Base-by-base conservation (phyloP, 257 asterid genomes). In the Przewalskia tangutica region DNA sequence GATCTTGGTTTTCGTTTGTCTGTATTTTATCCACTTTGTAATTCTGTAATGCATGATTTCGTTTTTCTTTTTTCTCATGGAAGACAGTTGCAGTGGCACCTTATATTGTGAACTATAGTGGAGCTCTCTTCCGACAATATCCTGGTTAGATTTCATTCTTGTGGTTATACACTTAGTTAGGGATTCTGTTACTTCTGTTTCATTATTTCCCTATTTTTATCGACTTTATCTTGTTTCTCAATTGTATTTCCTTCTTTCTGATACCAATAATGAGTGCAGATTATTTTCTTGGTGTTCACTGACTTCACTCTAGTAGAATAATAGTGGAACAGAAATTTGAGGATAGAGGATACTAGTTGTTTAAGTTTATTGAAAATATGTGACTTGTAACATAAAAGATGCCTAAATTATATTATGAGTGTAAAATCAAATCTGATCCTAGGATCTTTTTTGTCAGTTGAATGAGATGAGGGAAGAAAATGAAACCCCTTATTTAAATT, bases 1-100 rank as follows among this genome's bases (percentile, higher is more conserved):
- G 68, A 79, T 83, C 84, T 65, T 32, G 65, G 40, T 68, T 80
- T 58, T 34, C 51, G 32, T 76, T 75, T 40, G 14, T 77, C 79
- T 53, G 34, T 34, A 16, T 58, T 46, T 13, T 42, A 20, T 76
- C 23, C 38, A 77, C 51, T 80, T 80, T 77, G 75, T 71, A 75
- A 80, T 17, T 81, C 71, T 76, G 73, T 58, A 75, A 78, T 67
- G 85, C 86, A 83, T 82, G 83, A 86, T 87, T 62, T 44, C 58
- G 1, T 10, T 20, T 71, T 11, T 23, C 23, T 84, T 79, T 76
- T 84, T 85, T 84, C 80, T 77, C 70, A 83, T 86, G 91, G 90
- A 91, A 95, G 99, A 95, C 99, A 85, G 86, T 94, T 90, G 97
- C 96, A 87, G 99, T 92, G 92, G 98, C 97, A 73, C 98, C 99